Percentiles rank a stretch among this genome's conserved stretches.
Conservation (phyloP, 2,329 filamentous ascomycete species). For the Aspergillus ibericus region DNA sequence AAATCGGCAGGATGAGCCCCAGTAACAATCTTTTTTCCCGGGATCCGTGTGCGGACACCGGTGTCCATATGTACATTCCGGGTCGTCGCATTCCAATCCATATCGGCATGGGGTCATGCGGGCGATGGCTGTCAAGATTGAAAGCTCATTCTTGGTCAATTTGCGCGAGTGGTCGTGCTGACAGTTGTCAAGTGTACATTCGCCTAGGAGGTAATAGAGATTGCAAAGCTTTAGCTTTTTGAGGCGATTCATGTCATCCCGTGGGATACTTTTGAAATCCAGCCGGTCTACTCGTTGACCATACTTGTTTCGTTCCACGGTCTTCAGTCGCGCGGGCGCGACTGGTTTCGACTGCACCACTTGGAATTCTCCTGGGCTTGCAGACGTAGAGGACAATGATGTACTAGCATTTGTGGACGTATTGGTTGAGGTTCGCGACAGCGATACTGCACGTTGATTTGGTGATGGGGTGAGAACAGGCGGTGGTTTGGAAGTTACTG, state of each 20-base stretch:
- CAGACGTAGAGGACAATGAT: conserved; percentile 35
- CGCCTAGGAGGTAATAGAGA: conserved; percentile 58
- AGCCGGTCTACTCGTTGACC: conserved; percentile 60
- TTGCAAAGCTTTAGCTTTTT: conserved; percentile 66
- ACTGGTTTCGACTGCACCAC: conserved; percentile 38
- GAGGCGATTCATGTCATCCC: conserved; percentile 58
- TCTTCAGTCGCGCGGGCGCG: conserved; percentile 28
- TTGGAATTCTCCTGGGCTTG: conserved; percentile 42
- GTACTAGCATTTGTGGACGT: conserved; percentile 38
- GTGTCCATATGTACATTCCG: conserved; percentile 65
- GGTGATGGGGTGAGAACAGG: conserved; percentile 38
- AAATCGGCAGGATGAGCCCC: conserved; percentile 60
- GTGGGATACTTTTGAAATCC: conserved; percentile 52
- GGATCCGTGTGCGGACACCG: conserved; percentile 57
- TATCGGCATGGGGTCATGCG: conserved; percentile 64
- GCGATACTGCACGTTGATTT: conserved; percentile 30
- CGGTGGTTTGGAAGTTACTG: conserved; percentile 29
- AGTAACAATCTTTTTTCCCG: conserved; percentile 57
- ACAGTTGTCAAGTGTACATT: conserved; percentile 59
- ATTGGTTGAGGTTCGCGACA: conserved; percentile 42
- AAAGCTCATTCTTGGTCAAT: conserved; percentile 54
- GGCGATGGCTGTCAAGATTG: conserved; percentile 58
- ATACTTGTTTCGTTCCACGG: conserved; percentile 57
- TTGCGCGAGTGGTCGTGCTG: conserved; percentile 56
- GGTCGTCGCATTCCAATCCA: conserved; percentile 58